phyloP scores from a whole-genome alignment of 208 protist genomes.

The Leishmania aethiopica region DNA sequence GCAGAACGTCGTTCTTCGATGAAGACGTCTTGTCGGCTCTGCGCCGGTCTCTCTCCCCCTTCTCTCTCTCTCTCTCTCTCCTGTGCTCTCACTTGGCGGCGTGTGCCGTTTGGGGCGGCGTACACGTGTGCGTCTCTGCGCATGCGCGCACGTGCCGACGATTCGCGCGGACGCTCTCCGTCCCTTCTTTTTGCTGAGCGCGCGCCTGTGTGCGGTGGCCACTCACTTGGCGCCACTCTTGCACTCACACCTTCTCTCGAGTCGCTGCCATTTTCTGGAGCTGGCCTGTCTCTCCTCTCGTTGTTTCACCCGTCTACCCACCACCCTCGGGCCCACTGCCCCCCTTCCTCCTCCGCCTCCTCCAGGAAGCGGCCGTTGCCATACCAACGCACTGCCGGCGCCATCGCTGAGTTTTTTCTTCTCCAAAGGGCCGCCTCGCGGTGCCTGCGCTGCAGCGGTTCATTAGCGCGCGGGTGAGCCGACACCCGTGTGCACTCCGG shows the following conservation, averaged over 20 bases:
- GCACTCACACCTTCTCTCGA: neutral
- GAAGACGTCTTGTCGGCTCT: too few species aligned
- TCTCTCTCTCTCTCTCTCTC: too few species aligned
- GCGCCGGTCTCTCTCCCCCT: too few species aligned
- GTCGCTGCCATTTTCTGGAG: neutral
- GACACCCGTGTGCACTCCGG: neutral
- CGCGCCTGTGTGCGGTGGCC: neutral
- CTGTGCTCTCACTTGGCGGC: neutral
- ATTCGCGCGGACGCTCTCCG: neutral
- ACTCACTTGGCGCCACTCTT: neutral
- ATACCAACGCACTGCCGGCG: neutral
- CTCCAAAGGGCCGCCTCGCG: neutral
- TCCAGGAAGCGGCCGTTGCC: neutral
- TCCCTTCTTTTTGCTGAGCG: neutral
- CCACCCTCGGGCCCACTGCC: neutral
- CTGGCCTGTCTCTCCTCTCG: neutral
- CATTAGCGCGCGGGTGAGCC: neutral
- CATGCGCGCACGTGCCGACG: neutral
- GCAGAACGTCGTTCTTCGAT: too few species aligned
- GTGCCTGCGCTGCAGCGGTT: neutral
- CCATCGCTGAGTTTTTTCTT: neutral
- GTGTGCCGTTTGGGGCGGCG: too few species aligned
- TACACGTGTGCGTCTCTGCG: neutral
- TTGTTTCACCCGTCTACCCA: neutral
- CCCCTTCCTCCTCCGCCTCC: neutral